Base-by-base conservation (phyloP, 2,329 filamentous ascomycete genomes). In the Cercospora sesami region DNA sequence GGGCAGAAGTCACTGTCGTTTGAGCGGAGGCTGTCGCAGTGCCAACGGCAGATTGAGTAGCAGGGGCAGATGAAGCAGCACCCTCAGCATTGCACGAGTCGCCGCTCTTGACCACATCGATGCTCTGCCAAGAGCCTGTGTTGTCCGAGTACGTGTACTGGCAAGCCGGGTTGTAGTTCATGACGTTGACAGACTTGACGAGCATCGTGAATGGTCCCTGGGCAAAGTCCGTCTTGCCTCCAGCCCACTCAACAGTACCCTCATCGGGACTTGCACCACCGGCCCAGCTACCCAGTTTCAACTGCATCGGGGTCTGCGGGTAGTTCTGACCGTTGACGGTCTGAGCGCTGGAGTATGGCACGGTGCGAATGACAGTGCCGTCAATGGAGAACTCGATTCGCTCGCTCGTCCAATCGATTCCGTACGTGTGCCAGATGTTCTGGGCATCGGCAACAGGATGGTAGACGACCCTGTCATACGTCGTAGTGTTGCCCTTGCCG, bases 291-390 rank as follows among this genome's bases (percentile, higher is more conserved):
- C 81, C 81, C 23, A 84, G 64, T 65, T 87, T 88, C 60, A 92
- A 79, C 61, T 87, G 86, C 88, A 91, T 90, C 1, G 91, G 91
- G 0, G 91, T 93, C 77, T 94, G 91, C 0, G 91, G 91, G 78
- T 87, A 94, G 80, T 96, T 92, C 60, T 85, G 78, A 12, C 88
- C 87, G 72, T 85, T 85, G 58, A 85, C 81, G 66, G 82, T 79
- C 76, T 89, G 85, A 67, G 88, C 87, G 61, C 90, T 87, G 26
- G 80, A 81, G 65, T 87, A 86, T 8, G 84, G 86, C 67, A 97
- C 85, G 14, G 91, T 91, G 69, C 91, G 88, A 62, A 91, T 84
- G 4, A 86, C 83, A 7, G 81, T 81, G 72, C 88, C 88, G 73
- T 96, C 91, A 64, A 95, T 88, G 74, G 85, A 87, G 85, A 87